Conservation (phyloP, 257 asterid genomes). For the Orobanche coerulescens region DNA sequence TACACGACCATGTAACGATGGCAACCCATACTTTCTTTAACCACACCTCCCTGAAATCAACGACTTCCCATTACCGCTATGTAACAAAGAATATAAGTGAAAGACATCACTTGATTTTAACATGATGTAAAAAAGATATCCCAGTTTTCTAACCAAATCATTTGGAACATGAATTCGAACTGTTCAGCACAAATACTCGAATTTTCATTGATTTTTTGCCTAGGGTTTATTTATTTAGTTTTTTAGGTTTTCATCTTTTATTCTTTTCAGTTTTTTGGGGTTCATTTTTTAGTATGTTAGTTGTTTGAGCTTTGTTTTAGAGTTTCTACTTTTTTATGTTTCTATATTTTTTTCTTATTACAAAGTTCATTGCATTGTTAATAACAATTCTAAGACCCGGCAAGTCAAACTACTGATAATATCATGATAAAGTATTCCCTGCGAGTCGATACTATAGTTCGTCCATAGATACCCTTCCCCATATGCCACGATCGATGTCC, state of each 20-base stretch:
- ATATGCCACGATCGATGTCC: background rate
- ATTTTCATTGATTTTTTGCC: too few species aligned
- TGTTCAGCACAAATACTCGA: background rate
- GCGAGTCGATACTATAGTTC: background rate
- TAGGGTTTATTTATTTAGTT: too few species aligned
- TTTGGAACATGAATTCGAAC: background rate
- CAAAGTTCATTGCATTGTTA: background rate
- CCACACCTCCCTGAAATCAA: slow-evolving; percentile 41
- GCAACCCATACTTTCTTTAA: slow-evolving; percentile 32
- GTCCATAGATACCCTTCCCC: background rate
- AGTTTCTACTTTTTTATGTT: too few species aligned
- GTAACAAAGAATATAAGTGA: slow-evolving; percentile 5
- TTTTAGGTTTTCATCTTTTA: too few species aligned
- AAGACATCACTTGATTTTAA: background rate
- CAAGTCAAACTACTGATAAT: background rate
- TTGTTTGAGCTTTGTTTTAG: too few species aligned
- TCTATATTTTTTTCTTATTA: too few species aligned
- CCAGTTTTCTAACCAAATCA: background rate
- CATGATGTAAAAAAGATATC: background rate
- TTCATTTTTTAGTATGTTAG: too few species aligned
- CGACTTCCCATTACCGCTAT: slow-evolving; percentile 16
- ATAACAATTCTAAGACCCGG: background rate
- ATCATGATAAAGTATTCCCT: too few species aligned
- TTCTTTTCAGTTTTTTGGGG: too few species aligned
- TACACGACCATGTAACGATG: slow-evolving; percentile 72